phyloP scores from a whole-genome alignment of 139 green algal species.

The Chlamydomonas applanata region DNA sequence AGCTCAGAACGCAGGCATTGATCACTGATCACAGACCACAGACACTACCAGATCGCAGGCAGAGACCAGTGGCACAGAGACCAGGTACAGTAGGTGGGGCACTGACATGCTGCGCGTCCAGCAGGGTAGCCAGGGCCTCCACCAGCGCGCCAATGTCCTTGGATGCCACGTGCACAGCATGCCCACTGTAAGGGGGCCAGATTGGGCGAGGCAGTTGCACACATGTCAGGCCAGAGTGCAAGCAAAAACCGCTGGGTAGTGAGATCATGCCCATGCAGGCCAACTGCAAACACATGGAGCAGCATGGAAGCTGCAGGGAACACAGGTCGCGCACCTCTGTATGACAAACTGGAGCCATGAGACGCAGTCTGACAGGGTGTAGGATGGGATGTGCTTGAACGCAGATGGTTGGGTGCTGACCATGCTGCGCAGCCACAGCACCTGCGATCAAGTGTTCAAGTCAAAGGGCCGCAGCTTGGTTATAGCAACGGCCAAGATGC shows the following conservation, averaged over 20 bases:
- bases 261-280: no score
- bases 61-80: neutral
- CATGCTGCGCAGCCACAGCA: slow-evolving; percentile 50
- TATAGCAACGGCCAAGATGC: no score
- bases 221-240: neutral
- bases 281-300: no score
- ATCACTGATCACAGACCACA: no score
- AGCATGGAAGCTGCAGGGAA: neutral
- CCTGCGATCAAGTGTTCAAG: no score
- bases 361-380: slow-evolving; percentile 47
- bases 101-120: slow-evolving; percentile 38
- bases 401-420: slow-evolving; percentile 4
- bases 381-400: slow-evolving; percentile 48
- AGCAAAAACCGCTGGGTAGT: no score
- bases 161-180: slow-evolving; percentile 37
- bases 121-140: slow-evolving; percentile 44
- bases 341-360: slow-evolving; percentile 61
- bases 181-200: slow-evolving; percentile 16
- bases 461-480: neutral
- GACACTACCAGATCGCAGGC: no score
- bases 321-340: neutral
- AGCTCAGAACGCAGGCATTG: no score
- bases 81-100: no score
- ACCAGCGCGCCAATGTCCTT: slow-evolving; percentile 42
- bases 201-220: neutral